These are phyloP conservation scores for Graphilbum ipis-grandicollis DNA, from an alignment of 2,329 filamentous ascomycete species.

Conservation along the genomic window DNA sequence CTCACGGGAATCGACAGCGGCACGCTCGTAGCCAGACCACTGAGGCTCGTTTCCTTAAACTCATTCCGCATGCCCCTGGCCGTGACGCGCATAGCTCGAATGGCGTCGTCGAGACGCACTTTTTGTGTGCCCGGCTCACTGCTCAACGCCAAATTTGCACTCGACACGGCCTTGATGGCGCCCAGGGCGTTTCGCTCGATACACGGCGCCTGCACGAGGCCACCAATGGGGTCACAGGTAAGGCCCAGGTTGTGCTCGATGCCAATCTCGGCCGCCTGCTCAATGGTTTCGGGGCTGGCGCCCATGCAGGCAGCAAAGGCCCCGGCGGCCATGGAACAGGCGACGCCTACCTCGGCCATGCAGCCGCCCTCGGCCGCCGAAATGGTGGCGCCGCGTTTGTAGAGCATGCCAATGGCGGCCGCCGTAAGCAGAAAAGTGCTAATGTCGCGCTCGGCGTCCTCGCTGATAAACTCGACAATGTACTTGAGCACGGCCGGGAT, in stretches of 20 bases:
- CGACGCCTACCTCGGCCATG: conserved; percentile 35
- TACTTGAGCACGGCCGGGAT: conserved; percentile 34
- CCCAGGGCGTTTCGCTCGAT: conserved; percentile 33
- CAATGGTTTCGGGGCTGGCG: conserved; percentile 29
- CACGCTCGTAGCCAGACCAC: conserved; percentile 22
- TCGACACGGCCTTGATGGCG: conserved; percentile 32
- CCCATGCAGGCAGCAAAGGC: conserved; percentile 34
- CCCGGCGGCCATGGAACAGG: conserved; percentile 32
- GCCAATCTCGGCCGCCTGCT: conserved; percentile 33
- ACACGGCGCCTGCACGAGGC: conserved; percentile 31
- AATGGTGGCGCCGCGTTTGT: conserved; percentile 33
- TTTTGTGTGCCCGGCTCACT: conserved; percentile 25
- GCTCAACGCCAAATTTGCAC: conserved; percentile 29
- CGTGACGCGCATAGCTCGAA: conserved; percentile 30
- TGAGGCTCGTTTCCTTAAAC: conserved; percentile 34
- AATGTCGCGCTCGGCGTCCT: conserved; percentile 29
- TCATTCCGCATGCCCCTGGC: conserved; percentile 34
- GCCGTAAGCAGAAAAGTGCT: conserved; percentile 30
- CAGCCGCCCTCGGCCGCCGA: conserved; percentile 33
- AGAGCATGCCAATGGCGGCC: conserved; percentile 32
- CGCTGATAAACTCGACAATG: conserved; percentile 30
- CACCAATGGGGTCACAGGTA: conserved; percentile 32
- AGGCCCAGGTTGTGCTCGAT: conserved; percentile 34
- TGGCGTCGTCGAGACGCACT: conserved; percentile 31
- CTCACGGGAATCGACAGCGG: conserved; percentile 31